These are phyloP conservation scores for Botrytis pseudocinerea DNA, from an alignment of 2,329 filamentous ascomycete species.

Conservation along the genomic window DNA sequence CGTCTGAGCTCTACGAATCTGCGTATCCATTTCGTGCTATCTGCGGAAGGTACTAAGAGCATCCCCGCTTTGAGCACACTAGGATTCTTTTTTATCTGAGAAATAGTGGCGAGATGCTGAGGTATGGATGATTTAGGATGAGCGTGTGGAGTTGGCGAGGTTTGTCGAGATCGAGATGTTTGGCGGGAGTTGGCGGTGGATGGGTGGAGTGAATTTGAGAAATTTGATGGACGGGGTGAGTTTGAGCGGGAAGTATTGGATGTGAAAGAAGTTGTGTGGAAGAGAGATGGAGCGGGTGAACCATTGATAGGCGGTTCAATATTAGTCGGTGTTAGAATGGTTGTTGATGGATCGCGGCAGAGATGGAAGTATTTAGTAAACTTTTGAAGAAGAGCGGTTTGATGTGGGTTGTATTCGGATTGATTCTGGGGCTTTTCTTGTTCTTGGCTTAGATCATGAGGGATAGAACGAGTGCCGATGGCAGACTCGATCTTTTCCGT, in stretches of 20 bases:
- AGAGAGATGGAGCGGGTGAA: conserved; percentile 42
- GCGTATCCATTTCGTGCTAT: conserved; percentile 82
- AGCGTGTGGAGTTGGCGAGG: background rate
- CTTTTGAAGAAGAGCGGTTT: conserved; percentile 44
- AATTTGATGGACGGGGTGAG: conserved; percentile 26
- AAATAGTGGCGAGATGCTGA: conserved; percentile 74
- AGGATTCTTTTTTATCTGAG: conserved; percentile 77
- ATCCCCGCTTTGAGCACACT: conserved; percentile 83
- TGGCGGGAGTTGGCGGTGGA: conserved; percentile 37
- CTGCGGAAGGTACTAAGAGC: conserved; percentile 79
- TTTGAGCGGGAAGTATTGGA: conserved; percentile 34
- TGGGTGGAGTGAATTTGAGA: conserved; percentile 17
- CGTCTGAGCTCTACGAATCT: conserved; percentile 89
- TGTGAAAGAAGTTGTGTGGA: conserved; percentile 49
- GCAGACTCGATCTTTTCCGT: conserved; percentile 35
- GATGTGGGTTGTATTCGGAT: conserved; percentile 9
- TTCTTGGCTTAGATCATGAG: conserved; percentile 29
- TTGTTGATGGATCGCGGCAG: conserved; percentile 41
- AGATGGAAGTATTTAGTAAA: conserved; percentile 41
- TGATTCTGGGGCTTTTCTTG: conserved; percentile 38
- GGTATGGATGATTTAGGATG: conserved; percentile 34
- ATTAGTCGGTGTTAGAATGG: conserved; percentile 59
- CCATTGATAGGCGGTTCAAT: conserved; percentile 71
- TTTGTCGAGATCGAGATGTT: conserved; percentile 15
- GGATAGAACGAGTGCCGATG: background rate